These are phyloP conservation scores for Coemansia sp. DNA, from an alignment of 192 early-diverging fungal genomes.

Conservation along the genomic window DNA sequence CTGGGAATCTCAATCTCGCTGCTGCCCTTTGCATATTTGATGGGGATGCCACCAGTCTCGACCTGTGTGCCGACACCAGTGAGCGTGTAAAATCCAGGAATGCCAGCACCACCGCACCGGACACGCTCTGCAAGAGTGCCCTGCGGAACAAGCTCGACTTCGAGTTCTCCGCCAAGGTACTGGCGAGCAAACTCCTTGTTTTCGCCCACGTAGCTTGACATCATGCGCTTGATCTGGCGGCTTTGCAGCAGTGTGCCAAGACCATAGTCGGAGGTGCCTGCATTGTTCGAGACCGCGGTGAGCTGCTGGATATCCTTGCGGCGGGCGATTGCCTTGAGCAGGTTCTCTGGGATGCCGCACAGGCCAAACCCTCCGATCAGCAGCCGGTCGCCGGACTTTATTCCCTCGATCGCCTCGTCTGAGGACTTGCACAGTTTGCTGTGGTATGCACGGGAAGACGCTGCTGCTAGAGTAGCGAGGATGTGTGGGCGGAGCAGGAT, in stretches of 20 bases:
- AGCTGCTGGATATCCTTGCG: conserved; percentile 63
- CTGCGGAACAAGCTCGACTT: conserved; percentile 77
- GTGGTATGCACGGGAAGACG: conserved; percentile 33
- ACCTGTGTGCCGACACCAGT: conserved; percentile 72
- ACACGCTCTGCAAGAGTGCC: conserved; percentile 75
- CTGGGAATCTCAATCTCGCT: conserved; percentile 56
- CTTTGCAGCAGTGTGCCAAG: conserved; percentile 66
- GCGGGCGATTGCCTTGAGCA: conserved; percentile 65
- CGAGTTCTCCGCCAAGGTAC: conserved; percentile 77
- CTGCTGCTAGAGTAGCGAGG: conserved; percentile 17
- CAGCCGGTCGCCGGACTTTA: conserved; percentile 59
- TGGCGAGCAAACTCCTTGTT: conserved; percentile 82
- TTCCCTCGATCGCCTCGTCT: conserved; percentile 63
- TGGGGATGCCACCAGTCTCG: conserved; percentile 70
- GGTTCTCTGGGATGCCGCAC: conserved; percentile 80
- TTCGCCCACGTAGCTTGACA: conserved; percentile 75
- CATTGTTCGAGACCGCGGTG: conserved; percentile 78
- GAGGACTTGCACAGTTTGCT: conserved; percentile 62
- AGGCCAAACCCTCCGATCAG: conserved; percentile 74
- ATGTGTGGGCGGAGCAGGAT: conserved; percentile 27
- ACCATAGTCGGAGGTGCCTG: conserved; percentile 72
- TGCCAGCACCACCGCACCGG: conserved; percentile 75
- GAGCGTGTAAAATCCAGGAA: conserved; percentile 71
- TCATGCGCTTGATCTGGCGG: conserved; percentile 79
- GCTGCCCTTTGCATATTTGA: conserved; percentile 63